Percentiles rank a stretch among this genome's conserved stretches.
Conservation (phyloP, 192 early-diverging fungal genomes). For the Coemansia sp. region DNA sequence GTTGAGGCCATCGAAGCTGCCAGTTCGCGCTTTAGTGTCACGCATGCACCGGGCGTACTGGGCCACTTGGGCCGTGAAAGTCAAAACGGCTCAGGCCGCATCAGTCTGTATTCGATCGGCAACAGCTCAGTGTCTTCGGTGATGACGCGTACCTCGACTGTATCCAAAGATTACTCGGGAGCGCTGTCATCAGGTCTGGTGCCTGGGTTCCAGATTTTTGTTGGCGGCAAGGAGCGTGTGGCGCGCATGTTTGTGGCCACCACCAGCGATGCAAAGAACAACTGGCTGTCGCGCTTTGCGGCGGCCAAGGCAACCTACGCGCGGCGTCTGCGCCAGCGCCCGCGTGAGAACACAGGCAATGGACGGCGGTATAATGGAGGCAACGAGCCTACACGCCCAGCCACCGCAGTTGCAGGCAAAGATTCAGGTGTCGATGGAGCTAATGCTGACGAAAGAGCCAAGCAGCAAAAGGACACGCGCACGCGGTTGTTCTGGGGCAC, state of each 20-base stretch:
- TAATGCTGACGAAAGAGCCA: conserved; percentile 28
- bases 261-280: conserved; percentile 53
- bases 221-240: conserved; percentile 49
- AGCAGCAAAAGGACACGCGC: conserved; percentile 32
- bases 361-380: conserved; percentile 24
- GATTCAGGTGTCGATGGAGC: conserved; percentile 16
- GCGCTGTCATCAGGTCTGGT: conserved; percentile 53
- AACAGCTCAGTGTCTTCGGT: conserved; percentile 56
- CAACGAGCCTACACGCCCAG: conserved; percentile 8
- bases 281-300: conserved; percentile 57
- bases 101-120: conserved; percentile 55
- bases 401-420: conserved; percentile 16
- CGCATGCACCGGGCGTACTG: conserved; percentile 41
- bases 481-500: conserved; percentile 58
- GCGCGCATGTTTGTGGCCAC: conserved; percentile 59
- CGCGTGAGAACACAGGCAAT: conserved; percentile 33
- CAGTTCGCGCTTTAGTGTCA: conserved; percentile 54
- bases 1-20: conserved; percentile 64
- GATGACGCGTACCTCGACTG: conserved; percentile 56
- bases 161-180: conserved; percentile 57
- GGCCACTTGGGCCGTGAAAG: conserved; percentile 42
- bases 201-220: conserved; percentile 57
- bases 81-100: conserved; percentile 46
- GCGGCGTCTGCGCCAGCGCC: conserved; percentile 47
- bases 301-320: conserved; percentile 57